phyloP scores from a whole-genome alignment of 352 stramenopile species.

The Elongisporangium anandrum region DNA sequence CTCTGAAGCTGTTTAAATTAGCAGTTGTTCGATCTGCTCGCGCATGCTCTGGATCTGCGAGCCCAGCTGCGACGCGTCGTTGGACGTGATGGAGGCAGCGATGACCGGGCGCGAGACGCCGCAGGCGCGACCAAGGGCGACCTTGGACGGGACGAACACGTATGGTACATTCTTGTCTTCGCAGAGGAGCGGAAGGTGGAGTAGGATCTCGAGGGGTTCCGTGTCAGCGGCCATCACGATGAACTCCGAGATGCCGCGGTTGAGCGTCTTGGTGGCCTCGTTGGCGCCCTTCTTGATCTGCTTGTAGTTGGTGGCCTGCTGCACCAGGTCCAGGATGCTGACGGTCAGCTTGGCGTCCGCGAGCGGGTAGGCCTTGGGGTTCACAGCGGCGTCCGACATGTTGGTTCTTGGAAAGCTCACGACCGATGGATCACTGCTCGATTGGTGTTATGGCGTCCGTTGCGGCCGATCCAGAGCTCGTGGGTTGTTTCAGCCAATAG shows the following conservation, averaged over 20 bases:
- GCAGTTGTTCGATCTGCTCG: conserved; percentile 99
- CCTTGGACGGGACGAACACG: conserved; percentile 95
- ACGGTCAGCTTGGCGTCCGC: conserved; percentile 98
- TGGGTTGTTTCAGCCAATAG: not conserved
- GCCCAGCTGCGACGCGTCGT: conserved; percentile 99
- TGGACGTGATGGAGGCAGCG: conserved; percentile 97
- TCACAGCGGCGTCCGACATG: conserved; percentile 83
- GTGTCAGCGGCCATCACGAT: conserved; percentile 99
- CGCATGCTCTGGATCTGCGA: conserved; percentile 99
- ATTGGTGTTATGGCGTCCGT: conserved; percentile 20
- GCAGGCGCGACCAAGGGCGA: conserved; percentile 97
- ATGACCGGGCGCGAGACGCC: conserved; percentile 99
- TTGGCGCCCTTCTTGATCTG: conserved; percentile 99
- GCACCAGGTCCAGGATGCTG: conserved; percentile 98
- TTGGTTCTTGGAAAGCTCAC: conserved; percentile 63
- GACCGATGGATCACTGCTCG: conserved; percentile 87
- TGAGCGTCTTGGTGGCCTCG: conserved; percentile 99
- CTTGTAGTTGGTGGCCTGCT: conserved; percentile 99
- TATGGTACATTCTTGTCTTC: conserved; percentile 97
- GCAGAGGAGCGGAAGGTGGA: conserved; percentile 98
- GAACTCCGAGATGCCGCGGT: conserved; percentile 99
- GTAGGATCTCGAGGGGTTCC: conserved; percentile 99
- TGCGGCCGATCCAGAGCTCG: conserved; percentile 3
- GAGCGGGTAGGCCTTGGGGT: conserved; percentile 97
- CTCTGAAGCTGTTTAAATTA: conserved; percentile 92